These are phyloP conservation scores for Tylopilus sp. DNA, from an alignment of 1,284 basidiomycete genomes.

Conservation along the genomic window DNA sequence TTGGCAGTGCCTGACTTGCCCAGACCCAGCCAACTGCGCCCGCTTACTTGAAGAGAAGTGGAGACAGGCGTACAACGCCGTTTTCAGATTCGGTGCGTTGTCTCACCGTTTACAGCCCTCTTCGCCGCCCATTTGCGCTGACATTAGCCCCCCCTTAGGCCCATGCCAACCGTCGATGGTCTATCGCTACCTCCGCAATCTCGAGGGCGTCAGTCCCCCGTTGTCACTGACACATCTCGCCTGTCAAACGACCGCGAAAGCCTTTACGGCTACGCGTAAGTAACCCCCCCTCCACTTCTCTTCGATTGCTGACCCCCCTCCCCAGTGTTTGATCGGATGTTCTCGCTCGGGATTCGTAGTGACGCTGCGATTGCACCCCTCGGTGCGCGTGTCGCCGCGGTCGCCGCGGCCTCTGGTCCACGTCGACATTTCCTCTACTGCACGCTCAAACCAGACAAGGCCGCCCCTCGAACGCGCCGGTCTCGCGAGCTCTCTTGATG, in stretches of 20 bases:
- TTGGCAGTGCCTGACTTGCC: conserved; percentile 72
- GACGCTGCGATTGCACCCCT: conserved; percentile 60
- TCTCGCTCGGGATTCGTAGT: conserved; percentile 72
- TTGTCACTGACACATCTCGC: conserved; percentile 73
- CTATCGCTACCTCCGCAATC: conserved; percentile 76
- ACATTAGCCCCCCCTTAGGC: conserved; percentile 35
- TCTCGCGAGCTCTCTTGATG: conserved; percentile 27
- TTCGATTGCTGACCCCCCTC: neutral
- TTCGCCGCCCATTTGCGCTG: neutral
- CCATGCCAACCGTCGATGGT: conserved; percentile 87
- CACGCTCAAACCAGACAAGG: conserved; percentile 54
- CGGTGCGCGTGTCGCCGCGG: conserved; percentile 56
- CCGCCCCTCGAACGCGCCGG: conserved; percentile 34
- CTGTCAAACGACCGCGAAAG: conserved; percentile 84
- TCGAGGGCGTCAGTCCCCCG: conserved; percentile 79
- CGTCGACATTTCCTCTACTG: conserved; percentile 78
- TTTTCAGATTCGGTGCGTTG: conserved; percentile 75
- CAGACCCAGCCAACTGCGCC: conserved; percentile 75
- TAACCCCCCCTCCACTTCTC: conserved; percentile 1
- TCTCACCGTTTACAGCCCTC: neutral
- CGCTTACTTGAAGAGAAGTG: conserved; percentile 91
- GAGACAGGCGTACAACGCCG: conserved; percentile 80
- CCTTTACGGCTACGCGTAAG: conserved; percentile 77
- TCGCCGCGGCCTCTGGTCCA: conserved; percentile 59
- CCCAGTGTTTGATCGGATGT: conserved; percentile 88